Percentiles rank a stretch among this genome's conserved stretches.
These are phyloP conservation scores for Digitaria exilis DNA, from an alignment of 202 grass and related monocot species.

Conservation along the genomic window DNA sequence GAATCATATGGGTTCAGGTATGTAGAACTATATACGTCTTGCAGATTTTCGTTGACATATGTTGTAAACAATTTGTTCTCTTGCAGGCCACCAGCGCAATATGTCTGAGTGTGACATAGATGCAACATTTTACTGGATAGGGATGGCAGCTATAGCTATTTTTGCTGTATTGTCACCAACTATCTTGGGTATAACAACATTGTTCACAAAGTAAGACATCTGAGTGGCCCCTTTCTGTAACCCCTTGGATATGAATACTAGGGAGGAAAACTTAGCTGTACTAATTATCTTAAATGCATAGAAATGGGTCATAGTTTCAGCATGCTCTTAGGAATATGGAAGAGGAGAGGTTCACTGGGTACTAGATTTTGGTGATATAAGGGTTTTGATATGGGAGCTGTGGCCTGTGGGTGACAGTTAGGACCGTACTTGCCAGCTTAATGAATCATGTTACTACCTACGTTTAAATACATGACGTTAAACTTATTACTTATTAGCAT, in stretches of 20 bases:
- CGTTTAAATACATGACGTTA: too few relatives aligned
- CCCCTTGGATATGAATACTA: conserved; percentile 1
- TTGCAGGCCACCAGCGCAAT: conserved; percentile 68
- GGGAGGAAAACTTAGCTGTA: not conserved
- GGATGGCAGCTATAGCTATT: conserved; percentile 72
- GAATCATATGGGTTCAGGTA: conserved; percentile 52
- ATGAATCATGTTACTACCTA: too few relatives aligned
- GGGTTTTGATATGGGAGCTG: not conserved
- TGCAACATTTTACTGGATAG: conserved; percentile 63
- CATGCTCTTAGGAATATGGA: not conserved
- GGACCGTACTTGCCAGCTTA: too few relatives aligned
- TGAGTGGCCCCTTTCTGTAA: conserved; percentile 14
- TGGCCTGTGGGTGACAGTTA: not conserved
- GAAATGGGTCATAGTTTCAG: not conserved
- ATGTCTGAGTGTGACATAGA: conserved; percentile 56
- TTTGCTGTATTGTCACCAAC: conserved; percentile 62
- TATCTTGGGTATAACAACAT: conserved; percentile 72
- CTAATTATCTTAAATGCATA: not conserved
- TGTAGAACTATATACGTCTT: conserved; percentile 37
- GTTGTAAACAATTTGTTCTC: conserved; percentile 21
- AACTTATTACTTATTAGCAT: too few relatives aligned
- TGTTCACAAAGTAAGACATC: conserved; percentile 80
- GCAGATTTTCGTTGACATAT: not conserved
- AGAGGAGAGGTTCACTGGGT: not conserved
- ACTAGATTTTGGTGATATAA: not conserved